phyloP scores from a whole-genome alignment of 2,329 filamentous ascomycete species.

The Aspergillus fumigatus region DNA sequence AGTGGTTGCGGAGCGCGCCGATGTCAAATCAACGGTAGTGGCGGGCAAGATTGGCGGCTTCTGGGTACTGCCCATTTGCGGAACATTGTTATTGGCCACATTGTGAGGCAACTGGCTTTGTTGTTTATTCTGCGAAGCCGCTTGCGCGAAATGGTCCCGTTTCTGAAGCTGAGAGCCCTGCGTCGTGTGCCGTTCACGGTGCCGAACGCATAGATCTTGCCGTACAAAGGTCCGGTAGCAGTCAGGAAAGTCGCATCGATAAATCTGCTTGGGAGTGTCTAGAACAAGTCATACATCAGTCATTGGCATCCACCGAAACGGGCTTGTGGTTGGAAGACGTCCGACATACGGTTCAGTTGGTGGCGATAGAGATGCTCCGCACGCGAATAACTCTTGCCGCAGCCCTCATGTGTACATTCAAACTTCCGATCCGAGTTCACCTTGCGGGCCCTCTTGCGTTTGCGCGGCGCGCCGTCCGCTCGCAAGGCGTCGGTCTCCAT shows the following conservation, averaged over 20 bases:
- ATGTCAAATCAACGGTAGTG: slow-evolving; percentile 3
- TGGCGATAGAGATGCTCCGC: slow-evolving; percentile 57
- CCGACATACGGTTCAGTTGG: slow-evolving; percentile 76
- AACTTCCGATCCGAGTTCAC: slow-evolving; percentile 53
- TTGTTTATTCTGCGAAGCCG: slow-evolving; percentile 18
- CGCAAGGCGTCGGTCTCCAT: slow-evolving; percentile 12
- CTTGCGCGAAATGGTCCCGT: slow-evolving; percentile 43
- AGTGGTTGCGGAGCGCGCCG: slow-evolving; percentile 1
- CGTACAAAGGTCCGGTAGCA: slow-evolving; percentile 89
- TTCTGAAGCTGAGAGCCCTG: slow-evolving; percentile 49
- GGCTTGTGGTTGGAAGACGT: slow-evolving; percentile 1
- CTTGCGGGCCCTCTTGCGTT: slow-evolving; percentile 38
- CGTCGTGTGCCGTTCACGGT: slow-evolving; percentile 74
- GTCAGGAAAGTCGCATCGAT: slow-evolving; percentile 85
- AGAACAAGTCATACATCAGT: slow-evolving; percentile 14
- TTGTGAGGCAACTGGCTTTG: slow-evolving; percentile 14
- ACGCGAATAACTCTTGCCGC: slow-evolving; percentile 68
- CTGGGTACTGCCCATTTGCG: slow-evolving; percentile 8
- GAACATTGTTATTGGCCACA: slow-evolving; percentile 14
- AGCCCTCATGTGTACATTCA: slow-evolving; percentile 78
- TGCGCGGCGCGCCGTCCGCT: slow-evolving; percentile 9
- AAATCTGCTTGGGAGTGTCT: slow-evolving; percentile 94
- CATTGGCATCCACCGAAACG: neutral
- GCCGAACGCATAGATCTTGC: slow-evolving; percentile 83
- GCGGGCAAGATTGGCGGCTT: slow-evolving; percentile 8